These are phyloP conservation scores for Zizania palustris DNA, from an alignment of 202 grass and related monocot species.

Conservation along the genomic window DNA sequence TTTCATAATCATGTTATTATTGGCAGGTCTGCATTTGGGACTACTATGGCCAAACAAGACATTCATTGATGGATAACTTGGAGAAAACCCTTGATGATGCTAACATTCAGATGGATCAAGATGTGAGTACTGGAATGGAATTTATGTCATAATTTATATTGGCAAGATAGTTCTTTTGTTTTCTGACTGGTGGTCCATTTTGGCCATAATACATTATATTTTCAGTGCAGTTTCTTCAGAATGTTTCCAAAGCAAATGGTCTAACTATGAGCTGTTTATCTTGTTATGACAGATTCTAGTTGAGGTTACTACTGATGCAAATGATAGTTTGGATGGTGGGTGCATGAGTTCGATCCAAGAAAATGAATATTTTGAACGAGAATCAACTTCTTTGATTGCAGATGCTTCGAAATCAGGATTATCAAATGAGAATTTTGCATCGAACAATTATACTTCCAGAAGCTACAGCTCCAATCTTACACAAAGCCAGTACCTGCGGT, in stretches of 20 bases:
- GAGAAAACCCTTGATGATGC: slow-evolving; percentile 95
- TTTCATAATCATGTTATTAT: slow-evolving; percentile 40
- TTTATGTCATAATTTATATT: slow-evolving; percentile 43
- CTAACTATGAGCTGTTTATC: slow-evolving; percentile 25
- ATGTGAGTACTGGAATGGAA: slow-evolving; percentile 58
- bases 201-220: slow-evolving; percentile 13
- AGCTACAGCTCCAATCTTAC: slow-evolving; percentile 58
- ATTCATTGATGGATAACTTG: slow-evolving; percentile 90
- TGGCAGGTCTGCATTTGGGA: slow-evolving; percentile 89
- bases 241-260: slow-evolving; percentile 19
- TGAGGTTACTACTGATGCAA: slow-evolving; percentile 64
- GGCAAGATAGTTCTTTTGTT: slow-evolving; percentile 30
- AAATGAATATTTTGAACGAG: slow-evolving; percentile 67
- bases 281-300: slow-evolving; percentile 81
- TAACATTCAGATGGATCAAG: slow-evolving; percentile 99
- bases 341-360: slow-evolving; percentile 70
- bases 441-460: slow-evolving; percentile 69
- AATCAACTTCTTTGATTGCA: slow-evolving; percentile 63
- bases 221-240: slow-evolving; percentile 30
- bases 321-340: slow-evolving; percentile 72
- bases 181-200: slow-evolving; percentile 16
- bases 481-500: slow-evolving; percentile 55
- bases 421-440: slow-evolving; percentile 64
- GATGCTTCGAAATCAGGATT: slow-evolving; percentile 67
- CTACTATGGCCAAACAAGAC: slow-evolving; percentile 89